Base-by-base conservation (phyloP, 768 basidiomycete genomes). In the Crepidotus variabilis region DNA sequence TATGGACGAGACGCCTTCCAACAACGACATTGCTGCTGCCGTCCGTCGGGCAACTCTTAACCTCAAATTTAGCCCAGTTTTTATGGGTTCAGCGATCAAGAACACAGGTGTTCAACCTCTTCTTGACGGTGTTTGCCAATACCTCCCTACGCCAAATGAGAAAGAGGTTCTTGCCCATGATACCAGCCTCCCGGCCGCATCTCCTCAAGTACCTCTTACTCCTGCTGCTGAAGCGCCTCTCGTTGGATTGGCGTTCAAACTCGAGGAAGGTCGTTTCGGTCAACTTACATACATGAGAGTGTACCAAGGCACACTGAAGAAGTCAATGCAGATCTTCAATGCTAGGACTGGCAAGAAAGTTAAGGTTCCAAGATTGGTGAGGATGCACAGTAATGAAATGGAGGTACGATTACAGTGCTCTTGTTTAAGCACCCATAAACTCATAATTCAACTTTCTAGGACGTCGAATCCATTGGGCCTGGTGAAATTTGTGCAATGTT, bases 401-500 rank as follows among this genome's bases (percentile, higher is more conserved):
- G 97, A 99, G 85, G 92, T 91, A 51, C 35, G 80, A 67, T 4
- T 45, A 53, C 35, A 23, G 23, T 13, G 57, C 58, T 3, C n/a
- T 14, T 10, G 10, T 54, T n/a, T 50, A 9, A 47, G 33, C 39
- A 20, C 46, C 13, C 35, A 22, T 2, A n/a, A 9, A 11, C 18
- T 55, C 22, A 43, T 47, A 46, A 51, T 28, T 8, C 47, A 13
- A 21, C 2, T n/a, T 32, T 2, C 4, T 60, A 92, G 92, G 96
- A 99, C 64, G 88, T 99, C 55, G 89, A 94, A 48, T 82, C 84
- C 8, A 90, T 99, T 63, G 94, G 94, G 0, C 94, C 96, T 24
- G 97, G 97, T 56, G 97, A 99, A 79, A 99, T 99, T 60, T 98
- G 97, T 68, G 97, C 97, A 50, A 97, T 97, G 71, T 99, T 99